Evolutionary conservation across 1,139 yeast species (phyloP).

Genomic region (Saccharomyces uvarum): DNA sequence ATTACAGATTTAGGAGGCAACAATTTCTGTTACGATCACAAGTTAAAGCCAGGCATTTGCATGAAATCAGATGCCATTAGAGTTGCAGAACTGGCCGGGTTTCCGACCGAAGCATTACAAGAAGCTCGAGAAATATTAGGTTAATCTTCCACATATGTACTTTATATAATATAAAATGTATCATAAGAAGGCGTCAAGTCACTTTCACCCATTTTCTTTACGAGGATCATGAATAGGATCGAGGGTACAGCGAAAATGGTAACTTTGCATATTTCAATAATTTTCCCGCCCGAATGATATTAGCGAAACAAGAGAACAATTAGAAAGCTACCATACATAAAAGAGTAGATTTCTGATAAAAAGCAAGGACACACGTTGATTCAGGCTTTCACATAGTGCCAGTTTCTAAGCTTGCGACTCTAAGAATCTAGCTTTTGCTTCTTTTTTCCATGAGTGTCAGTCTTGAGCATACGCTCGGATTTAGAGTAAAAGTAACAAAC

Average conservation of each 20-base stretch:
- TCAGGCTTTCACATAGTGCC: background rate
- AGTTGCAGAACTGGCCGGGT: conserved; percentile 79
- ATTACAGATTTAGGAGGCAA: conserved; percentile 35
- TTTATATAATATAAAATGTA: conserved; percentile 3
- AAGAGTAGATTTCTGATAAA: background rate
- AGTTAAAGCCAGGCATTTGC: conserved; percentile 63
- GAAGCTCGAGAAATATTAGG: conserved; percentile 40
- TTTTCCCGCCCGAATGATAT: background rate
- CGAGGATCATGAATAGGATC: background rate
- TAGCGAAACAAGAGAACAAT: background rate
- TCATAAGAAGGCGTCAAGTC: background rate
- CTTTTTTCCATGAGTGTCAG: conserved; percentile 21
- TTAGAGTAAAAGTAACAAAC: conserved; percentile 55
- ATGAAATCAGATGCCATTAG: conserved; percentile 75
- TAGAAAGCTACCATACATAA: background rate
- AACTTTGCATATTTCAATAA: background rate
- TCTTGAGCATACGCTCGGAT: conserved; percentile 28
- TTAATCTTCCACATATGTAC: conserved; percentile 18
- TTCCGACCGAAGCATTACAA: conserved; percentile 54
- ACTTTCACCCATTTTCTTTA: background rate
- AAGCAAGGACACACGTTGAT: background rate
- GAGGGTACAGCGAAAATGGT: background rate
- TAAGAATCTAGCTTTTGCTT: background rate
- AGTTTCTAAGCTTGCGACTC: background rate
- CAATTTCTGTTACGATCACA: conserved; percentile 50